Evolutionary conservation across 2,329 filamentous ascomycete genomes (phyloP).

Genomic region (Massarina eburnea): DNA sequence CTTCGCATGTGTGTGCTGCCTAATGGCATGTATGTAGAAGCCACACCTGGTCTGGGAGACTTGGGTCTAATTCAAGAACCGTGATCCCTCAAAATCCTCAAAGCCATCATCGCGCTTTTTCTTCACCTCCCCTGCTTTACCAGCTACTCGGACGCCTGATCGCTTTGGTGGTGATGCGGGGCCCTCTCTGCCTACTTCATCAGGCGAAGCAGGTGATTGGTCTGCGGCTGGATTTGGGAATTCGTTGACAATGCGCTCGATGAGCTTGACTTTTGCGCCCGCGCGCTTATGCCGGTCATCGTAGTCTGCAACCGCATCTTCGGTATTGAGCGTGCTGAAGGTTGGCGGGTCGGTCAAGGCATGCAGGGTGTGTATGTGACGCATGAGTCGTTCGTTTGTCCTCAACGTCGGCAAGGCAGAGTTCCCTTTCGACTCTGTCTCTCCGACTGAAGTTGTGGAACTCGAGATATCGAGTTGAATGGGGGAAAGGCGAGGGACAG

Average conservation of each 20-base stretch:
- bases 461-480: too few relatives aligned
- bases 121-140: slow-evolving; percentile 15
- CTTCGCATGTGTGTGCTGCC: too few relatives aligned
- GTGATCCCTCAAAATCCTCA: slow-evolving; percentile 38
- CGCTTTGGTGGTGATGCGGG: background rate
- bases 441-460: too few relatives aligned
- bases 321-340: slow-evolving; percentile 77
- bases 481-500: background rate
- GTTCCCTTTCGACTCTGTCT: too few relatives aligned
- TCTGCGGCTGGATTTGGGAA: too few relatives aligned
- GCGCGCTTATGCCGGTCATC: slow-evolving; percentile 86
- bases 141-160: slow-evolving; percentile 9
- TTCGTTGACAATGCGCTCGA: slow-evolving; percentile 73
- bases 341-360: slow-evolving; percentile 78
- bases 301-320: slow-evolving; percentile 87
- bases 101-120: slow-evolving; percentile 32
- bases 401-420: background rate
- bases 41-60: too few relatives aligned
- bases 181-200: background rate
- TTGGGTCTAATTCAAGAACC: slow-evolving; percentile 21
- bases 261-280: slow-evolving; percentile 78
- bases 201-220: too few relatives aligned
- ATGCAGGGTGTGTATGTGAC: slow-evolving; percentile 75
- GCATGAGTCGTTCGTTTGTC: slow-evolving; percentile 1
- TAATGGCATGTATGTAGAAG: too few relatives aligned